A percentile compares a stretch with the other conserved stretches of the same genome.
Evolutionary conservation across 768 basidiomycete species (phyloP).

Genomic region (Lactifluus volemus): DNA sequence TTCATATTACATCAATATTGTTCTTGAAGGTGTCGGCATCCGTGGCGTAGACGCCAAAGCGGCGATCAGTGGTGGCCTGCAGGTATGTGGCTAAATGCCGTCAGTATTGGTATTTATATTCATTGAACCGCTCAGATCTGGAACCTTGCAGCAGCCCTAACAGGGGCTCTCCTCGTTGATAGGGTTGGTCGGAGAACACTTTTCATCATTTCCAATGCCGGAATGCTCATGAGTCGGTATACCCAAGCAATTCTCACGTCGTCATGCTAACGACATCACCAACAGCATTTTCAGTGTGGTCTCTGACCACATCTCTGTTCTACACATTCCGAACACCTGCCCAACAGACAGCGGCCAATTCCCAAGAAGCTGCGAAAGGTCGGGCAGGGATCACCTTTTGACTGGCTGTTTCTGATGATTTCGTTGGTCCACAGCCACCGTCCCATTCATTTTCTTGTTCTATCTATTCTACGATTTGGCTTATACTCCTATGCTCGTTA

Average conservation of each 20-base stretch:
- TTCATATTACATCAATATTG: constrained; percentile 64
- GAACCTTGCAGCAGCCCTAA: constrained; percentile 52
- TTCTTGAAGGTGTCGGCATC: constrained; percentile 59
- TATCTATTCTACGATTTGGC: constrained; percentile 56
- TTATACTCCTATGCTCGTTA: constrained; percentile 62
- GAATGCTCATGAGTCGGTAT: constrained; percentile 44
- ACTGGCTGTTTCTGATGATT: not conserved
- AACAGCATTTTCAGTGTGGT: constrained; percentile 50
- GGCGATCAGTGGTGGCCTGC: constrained; percentile 53
- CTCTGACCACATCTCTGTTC: constrained; percentile 36
- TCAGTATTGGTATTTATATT: not conserved
- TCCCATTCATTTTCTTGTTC: constrained; percentile 56
- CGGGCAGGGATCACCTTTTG: not conserved
- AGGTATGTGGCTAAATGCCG: constrained; percentile 28
- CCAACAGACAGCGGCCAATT: too few relatives aligned
- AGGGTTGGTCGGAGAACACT: constrained; percentile 58
- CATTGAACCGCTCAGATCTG: constrained; percentile 34
- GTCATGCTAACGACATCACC: not conserved
- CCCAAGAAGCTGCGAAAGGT: constrained; percentile 28
- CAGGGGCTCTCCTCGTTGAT: constrained; percentile 57
- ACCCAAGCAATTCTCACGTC: not conserved
- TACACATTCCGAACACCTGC: constrained; percentile 19
- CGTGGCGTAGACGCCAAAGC: constrained; percentile 43
- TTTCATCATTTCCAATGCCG: constrained; percentile 56
- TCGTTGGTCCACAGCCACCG: constrained; percentile 35